Percentiles rank a stretch among this genome's conserved stretches.
These are phyloP conservation scores for Homolaphlyctis polyrhiza DNA, from an alignment of 371 early-diverging fungal genomes.

Conservation along the genomic window DNA sequence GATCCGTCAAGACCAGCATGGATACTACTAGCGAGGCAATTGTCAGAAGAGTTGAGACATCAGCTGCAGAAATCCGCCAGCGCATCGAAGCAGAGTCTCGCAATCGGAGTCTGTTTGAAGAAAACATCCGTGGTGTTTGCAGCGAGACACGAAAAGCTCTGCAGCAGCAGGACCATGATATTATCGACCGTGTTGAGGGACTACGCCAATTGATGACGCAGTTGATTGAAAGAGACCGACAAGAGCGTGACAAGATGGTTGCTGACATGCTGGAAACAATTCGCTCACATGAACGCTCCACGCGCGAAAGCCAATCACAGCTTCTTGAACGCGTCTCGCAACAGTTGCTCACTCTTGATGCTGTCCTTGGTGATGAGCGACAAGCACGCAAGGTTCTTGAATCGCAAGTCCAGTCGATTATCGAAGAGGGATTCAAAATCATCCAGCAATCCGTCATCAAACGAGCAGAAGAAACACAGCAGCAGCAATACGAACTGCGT, in stretches of 20 bases:
- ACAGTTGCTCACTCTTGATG: slow-evolving; percentile 15
- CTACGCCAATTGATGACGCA: slow-evolving; percentile 9
- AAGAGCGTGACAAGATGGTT: slow-evolving; percentile 18
- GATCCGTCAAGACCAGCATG: slow-evolving; percentile 16
- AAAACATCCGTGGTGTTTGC: slow-evolving; percentile 22
- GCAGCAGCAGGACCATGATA: slow-evolving; percentile 18
- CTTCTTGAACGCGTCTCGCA: not conserved
- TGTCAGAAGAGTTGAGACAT: slow-evolving; percentile 18
- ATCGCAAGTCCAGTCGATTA: slow-evolving; percentile 8
- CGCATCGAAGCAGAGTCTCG: slow-evolving; percentile 30
- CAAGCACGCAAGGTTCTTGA: slow-evolving; percentile 15
- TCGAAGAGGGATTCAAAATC: slow-evolving; percentile 22
- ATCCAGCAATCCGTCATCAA: slow-evolving; percentile 16
- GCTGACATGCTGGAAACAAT: slow-evolving; percentile 12
- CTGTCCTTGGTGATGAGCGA: slow-evolving; percentile 14
- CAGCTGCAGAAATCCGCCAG: slow-evolving; percentile 19
- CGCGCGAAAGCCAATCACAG: slow-evolving; percentile 11
- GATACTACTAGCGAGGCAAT: slow-evolving; percentile 15
- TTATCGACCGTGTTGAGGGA: slow-evolving; percentile 25
- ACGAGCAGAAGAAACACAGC: slow-evolving; percentile 15
- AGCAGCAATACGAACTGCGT: slow-evolving; percentile 11
- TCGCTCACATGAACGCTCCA: slow-evolving; percentile 12
- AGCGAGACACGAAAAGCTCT: slow-evolving; percentile 22
- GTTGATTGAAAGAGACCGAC: slow-evolving; percentile 22
- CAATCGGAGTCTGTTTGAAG: slow-evolving; percentile 23